Percentiles rank a stretch among this genome's conserved stretches.
These are phyloP conservation scores for Penicillium simplicissimum DNA, from an alignment of 495 filamentous ascomycete genomes.

Conservation along the genomic window DNA sequence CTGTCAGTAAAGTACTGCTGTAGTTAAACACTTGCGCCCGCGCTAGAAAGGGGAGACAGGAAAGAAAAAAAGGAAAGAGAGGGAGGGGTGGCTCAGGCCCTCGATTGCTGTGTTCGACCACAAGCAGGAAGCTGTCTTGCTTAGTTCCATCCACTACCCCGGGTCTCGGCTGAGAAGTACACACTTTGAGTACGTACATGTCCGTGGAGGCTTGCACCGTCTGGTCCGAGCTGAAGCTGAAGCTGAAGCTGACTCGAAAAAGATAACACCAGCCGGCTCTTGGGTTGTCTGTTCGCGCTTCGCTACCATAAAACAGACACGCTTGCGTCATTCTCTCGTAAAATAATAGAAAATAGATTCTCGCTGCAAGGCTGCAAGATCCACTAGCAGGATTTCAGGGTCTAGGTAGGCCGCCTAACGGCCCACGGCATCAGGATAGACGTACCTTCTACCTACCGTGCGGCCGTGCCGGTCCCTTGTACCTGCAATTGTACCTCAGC, in stretches of 20 bases:
- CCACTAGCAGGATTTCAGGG: not conserved
- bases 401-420: not conserved
- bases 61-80: not conserved
- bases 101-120: slow-evolving; percentile 2
- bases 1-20: no score
- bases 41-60: not conserved
- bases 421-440: not conserved
- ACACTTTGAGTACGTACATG: no score
- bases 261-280: not conserved
- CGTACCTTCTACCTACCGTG: not conserved
- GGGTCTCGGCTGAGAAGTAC: not conserved
- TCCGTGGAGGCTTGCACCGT: not conserved
- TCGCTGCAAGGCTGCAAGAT: not conserved
- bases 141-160: not conserved
- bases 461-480: not conserved
- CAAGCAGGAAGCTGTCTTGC: not conserved
- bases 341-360: not conserved
- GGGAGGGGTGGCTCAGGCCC: slow-evolving; percentile 1
- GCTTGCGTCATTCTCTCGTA: not conserved
- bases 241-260: not conserved
- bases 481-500: not conserved
- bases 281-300: not conserved
- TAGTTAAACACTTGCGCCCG: not conserved
- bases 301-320: not conserved
- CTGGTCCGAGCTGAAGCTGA: slow-evolving; percentile 1